phyloP scores from a whole-genome alignment of 306 rosid genomes.

The Dalbergia cultrata region DNA sequence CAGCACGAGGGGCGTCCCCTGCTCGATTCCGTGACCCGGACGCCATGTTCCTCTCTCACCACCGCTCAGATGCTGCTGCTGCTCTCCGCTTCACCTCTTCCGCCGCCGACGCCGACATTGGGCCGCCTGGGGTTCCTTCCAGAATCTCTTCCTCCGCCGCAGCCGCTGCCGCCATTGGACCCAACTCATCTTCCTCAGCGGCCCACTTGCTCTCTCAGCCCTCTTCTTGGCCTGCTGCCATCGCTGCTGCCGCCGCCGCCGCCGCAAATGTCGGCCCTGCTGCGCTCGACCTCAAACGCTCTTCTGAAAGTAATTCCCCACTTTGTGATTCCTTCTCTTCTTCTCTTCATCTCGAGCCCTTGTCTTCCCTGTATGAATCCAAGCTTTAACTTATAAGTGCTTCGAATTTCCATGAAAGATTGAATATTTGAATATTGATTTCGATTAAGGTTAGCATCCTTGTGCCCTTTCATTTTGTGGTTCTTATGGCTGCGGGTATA shows the following conservation, averaged over 20 bases:
- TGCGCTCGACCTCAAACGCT: slow-evolving; percentile 70
- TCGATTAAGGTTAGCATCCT: background rate
- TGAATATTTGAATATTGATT: background rate
- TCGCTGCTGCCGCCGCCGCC: slow-evolving; percentile 47
- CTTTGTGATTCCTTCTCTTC: background rate
- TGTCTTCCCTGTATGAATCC: background rate
- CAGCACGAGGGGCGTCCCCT: slow-evolving; percentile 45
- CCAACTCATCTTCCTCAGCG: slow-evolving; percentile 42
- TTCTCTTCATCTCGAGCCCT: background rate
- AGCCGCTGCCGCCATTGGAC: slow-evolving; percentile 8
- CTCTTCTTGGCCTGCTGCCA: slow-evolving; percentile 67
- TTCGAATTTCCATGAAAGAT: background rate
- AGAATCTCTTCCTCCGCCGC: background rate
- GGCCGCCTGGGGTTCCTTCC: slow-evolving; percentile 52
- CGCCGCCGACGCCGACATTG: slow-evolving; percentile 53
- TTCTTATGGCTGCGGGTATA: background rate
- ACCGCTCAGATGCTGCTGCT: slow-evolving; percentile 30
- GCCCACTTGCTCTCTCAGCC: slow-evolving; percentile 60
- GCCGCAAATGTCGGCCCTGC: slow-evolving; percentile 39
- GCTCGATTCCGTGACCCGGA: slow-evolving; percentile 45
- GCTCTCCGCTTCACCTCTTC: slow-evolving; percentile 53
- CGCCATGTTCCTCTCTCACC: slow-evolving; percentile 51
- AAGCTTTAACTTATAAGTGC: background rate
- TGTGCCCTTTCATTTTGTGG: background rate
- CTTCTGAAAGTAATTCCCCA: slow-evolving; percentile 68